Conservation (phyloP, 2,329 filamentous ascomycete species). For the Neofusicoccum parvum region DNA sequence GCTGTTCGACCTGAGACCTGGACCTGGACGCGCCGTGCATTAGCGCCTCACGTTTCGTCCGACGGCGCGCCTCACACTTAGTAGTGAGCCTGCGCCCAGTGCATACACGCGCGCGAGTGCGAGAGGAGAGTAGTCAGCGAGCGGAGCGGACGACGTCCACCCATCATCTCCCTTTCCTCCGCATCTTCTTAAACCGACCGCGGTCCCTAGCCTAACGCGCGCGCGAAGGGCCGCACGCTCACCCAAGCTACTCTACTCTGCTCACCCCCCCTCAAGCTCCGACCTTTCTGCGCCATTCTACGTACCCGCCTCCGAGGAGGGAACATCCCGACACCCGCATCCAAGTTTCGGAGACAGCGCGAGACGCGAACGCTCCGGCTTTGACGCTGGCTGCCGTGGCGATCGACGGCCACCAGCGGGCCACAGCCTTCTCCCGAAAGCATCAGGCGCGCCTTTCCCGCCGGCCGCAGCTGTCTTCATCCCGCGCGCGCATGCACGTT, state of each 20-base stretch:
- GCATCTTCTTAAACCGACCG: background rate
- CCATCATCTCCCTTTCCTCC: background rate
- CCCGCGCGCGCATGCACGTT: no score
- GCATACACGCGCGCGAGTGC: background rate
- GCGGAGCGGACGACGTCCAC: background rate
- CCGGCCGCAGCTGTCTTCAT: background rate
- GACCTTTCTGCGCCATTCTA: background rate
- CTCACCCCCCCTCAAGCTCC: no score
- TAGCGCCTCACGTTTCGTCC: conserved; percentile 14
- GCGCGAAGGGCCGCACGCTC: background rate
- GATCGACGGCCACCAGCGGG: background rate
- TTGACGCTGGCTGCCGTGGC: background rate
- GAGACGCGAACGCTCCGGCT: background rate
- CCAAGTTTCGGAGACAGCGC: background rate
- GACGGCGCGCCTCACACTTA: background rate
- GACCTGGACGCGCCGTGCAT: background rate
- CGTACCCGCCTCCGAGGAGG: background rate
- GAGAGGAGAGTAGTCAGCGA: no score
- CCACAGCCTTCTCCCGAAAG: no score
- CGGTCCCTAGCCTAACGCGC: background rate
- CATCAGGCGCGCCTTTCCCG: no score
- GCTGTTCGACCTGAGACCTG: background rate
- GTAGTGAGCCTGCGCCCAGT: no score
- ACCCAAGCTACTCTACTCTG: no score
- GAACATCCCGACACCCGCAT: background rate